Percentiles rank a stretch among this genome's conserved stretches.
Conservation (phyloP, 208 protist species). For the Trypanosoma melophagium region DNA sequence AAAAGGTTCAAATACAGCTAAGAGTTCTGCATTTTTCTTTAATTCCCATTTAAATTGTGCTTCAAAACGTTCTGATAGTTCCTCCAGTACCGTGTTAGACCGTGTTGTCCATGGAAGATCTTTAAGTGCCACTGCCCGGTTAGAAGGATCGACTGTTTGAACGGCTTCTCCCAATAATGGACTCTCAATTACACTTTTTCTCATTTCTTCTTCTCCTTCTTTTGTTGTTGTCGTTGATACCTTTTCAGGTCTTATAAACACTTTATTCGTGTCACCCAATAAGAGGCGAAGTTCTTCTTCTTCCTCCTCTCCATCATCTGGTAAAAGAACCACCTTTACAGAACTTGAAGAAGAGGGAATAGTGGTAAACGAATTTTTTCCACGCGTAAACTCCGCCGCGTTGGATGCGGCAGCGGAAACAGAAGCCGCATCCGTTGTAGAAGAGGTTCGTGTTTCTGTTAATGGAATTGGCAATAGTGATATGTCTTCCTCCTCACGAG, state of each 20-base stretch:
- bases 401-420: conserved; percentile 7
- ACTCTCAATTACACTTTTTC: background rate
- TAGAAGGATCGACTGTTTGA: background rate
- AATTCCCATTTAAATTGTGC: conserved; percentile 74
- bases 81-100: conserved; percentile 35
- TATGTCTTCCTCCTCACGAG: conserved; percentile 4
- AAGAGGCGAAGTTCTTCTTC: conserved; percentile 82
- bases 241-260: conserved; percentile 24
- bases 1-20: conserved; percentile 73
- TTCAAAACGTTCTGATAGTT: conserved; percentile 50
- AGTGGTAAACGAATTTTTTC: background rate
- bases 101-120: conserved; percentile 52
- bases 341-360: background rate
- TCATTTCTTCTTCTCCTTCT: conserved; percentile 34
- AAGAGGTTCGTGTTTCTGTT: background rate
- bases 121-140: conserved; percentile 16
- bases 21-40: conserved; percentile 36
- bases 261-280: conserved; percentile 34
- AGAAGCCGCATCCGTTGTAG: background rate
- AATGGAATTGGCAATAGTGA: background rate
- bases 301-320: conserved; percentile 38
- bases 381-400: conserved; percentile 1
- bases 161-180: background rate
- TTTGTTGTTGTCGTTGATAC: conserved; percentile 23
- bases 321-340: conserved; percentile 16